phyloP scores from a whole-genome alignment of 306 rosid genomes.

The Cucurbita maxima region DNA sequence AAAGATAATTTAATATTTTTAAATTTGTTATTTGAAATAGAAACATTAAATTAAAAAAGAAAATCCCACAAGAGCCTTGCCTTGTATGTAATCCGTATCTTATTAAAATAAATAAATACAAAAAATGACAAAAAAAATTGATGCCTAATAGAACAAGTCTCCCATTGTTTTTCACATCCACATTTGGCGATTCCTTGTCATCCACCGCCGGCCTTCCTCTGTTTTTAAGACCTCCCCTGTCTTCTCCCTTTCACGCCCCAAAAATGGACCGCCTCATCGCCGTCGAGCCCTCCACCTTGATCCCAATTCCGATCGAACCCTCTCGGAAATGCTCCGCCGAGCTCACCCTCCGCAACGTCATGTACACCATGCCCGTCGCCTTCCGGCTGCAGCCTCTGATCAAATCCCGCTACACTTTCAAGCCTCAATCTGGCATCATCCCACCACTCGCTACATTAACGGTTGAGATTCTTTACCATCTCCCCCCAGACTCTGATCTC shows the following conservation, averaged over 20 bases:
- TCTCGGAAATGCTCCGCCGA: slow-evolving; percentile 44
- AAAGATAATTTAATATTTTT: too few species aligned
- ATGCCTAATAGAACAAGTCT: slow-evolving; percentile 62
- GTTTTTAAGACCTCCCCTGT: background rate
- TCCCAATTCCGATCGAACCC: slow-evolving; percentile 39
- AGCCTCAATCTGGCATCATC: slow-evolving; percentile 62
- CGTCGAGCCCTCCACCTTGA: slow-evolving; percentile 64
- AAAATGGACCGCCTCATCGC: slow-evolving; percentile 65
- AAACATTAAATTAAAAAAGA: background rate
- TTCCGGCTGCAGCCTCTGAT: slow-evolving; percentile 52
- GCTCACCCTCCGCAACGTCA: slow-evolving; percentile 54
- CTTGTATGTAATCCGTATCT: background rate
- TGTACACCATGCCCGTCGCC: slow-evolving; percentile 95
- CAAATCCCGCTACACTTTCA: slow-evolving; percentile 45
- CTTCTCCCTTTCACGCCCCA: background rate
- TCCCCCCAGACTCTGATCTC: slow-evolving; percentile 31
- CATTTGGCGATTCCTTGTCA: slow-evolving; percentile 38
- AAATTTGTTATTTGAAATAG: background rate
- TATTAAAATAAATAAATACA: background rate
- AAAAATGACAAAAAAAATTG: background rate
- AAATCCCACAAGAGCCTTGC: background rate
- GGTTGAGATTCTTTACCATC: slow-evolving; percentile 42
- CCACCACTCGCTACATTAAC: slow-evolving; percentile 54
- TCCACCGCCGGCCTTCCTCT: slow-evolving; percentile 32
- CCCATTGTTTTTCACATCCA: slow-evolving; percentile 50